Conservation (phyloP, 2,329 filamentous ascomycete genomes). For the Fusarium mangiferae region DNA sequence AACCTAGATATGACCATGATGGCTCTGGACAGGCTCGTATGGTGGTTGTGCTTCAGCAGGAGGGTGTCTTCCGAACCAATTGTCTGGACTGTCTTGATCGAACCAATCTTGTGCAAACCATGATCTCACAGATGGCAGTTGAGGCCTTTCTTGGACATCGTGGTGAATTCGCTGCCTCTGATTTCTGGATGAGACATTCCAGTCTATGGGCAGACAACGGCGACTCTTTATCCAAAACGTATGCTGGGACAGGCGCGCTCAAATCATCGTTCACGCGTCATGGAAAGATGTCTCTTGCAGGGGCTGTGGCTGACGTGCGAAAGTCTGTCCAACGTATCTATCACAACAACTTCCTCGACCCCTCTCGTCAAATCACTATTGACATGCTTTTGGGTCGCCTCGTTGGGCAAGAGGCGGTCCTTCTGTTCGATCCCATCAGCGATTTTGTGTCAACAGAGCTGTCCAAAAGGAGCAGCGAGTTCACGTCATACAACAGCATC, state of each 20-base stretch:
- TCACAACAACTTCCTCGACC: slow-evolving; percentile 97
- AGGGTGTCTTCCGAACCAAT: slow-evolving; percentile 95
- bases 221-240: slow-evolving; percentile 92
- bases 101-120: slow-evolving; percentile 95
- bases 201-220: slow-evolving; percentile 98
- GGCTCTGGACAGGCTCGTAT: slow-evolving; percentile 55
- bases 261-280: slow-evolving; percentile 95
- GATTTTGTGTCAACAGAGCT: slow-evolving; percentile 87
- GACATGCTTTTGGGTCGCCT: slow-evolving; percentile 89
- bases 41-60: slow-evolving; percentile 85
- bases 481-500: slow-evolving; percentile 77
- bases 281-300: slow-evolving; percentile 95
- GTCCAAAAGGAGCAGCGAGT: slow-evolving; percentile 73
- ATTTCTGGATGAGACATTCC: slow-evolving; percentile 93
- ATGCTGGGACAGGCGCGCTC: slow-evolving; percentile 93
- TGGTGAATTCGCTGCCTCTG: slow-evolving; percentile 73
- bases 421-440: slow-evolving; percentile 93
- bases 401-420: slow-evolving; percentile 83
- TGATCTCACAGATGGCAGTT: slow-evolving; percentile 93
- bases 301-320: slow-evolving; percentile 91
- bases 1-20: slow-evolving; percentile 55
- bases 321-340: slow-evolving; percentile 95
- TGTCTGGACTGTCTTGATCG: slow-evolving; percentile 96
- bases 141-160: slow-evolving; percentile 84
- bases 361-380: slow-evolving; percentile 91